Evolutionary conservation across 1,284 basidiomycete genomes (phyloP).

Genomic region (Puccinia hordei): DNA sequence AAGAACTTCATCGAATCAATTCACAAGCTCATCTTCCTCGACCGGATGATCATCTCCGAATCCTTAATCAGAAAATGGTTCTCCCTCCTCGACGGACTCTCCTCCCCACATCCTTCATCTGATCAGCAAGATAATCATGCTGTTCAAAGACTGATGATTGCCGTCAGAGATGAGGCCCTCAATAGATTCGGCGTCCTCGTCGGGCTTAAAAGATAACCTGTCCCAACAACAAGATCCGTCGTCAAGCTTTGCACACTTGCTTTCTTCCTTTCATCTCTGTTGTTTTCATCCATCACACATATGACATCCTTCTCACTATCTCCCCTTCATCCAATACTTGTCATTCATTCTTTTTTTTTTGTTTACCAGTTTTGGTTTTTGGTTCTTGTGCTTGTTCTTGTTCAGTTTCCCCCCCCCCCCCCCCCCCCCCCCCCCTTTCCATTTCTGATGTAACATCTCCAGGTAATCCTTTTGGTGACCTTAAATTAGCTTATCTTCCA

Average conservation of each 20-base stretch:
- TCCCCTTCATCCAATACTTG: background rate
- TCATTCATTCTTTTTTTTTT: background rate
- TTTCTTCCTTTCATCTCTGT: background rate
- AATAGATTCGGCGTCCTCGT: conserved; percentile 28
- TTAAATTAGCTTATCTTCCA: too few species aligned
- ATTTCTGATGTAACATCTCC: background rate
- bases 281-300: background rate
- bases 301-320: background rate
- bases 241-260: background rate
- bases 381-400: conserved; percentile 8
- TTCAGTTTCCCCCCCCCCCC: background rate
- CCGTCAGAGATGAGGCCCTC: conserved; percentile 25
- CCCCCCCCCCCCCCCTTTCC: background rate
- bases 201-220: conserved; percentile 19
- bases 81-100: conserved; percentile 29
- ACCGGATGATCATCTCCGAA: conserved; percentile 44
- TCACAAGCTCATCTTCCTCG: conserved; percentile 26
- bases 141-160: conserved; percentile 27
- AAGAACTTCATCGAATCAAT: conserved; percentile 33
- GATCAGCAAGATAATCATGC: conserved; percentile 17
- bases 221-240: too few species aligned
- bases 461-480: too few species aligned
- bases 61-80: conserved; percentile 50
- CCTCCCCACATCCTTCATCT: background rate
- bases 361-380: conserved; percentile 2